Percentiles rank a stretch among this genome's conserved stretches.
These are phyloP conservation scores for Fagopyrum homotropicum DNA, from an alignment of 148 eudicot species.

Conservation along the genomic window DNA sequence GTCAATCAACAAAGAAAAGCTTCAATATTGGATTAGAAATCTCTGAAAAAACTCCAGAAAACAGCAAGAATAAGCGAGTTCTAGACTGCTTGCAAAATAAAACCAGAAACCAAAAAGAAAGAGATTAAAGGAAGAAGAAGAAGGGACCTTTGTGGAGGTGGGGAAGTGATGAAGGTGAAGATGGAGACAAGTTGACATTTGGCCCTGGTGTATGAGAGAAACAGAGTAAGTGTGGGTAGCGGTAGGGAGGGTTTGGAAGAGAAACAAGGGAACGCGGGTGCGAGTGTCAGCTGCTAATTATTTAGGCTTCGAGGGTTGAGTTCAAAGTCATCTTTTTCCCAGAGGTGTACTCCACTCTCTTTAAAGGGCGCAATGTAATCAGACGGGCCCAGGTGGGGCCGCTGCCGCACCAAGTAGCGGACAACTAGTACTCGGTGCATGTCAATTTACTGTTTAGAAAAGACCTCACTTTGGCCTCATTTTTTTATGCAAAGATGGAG, in stretches of 20 bases:
- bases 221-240: background rate
- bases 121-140: background rate
- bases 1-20: background rate
- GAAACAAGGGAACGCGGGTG: background rate
- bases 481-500: no score
- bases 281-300: background rate
- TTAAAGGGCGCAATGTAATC: no score
- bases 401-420: no score
- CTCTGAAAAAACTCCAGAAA: background rate
- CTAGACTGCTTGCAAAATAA: background rate
- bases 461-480: no score
- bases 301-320: no score
- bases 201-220: background rate
- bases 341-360: no score
- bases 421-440: no score
- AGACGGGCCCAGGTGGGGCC: no score
- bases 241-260: background rate
- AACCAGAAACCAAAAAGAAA: background rate
- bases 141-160: background rate
- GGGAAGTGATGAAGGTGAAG: slow-evolving; percentile 9
- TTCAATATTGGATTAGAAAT: background rate
- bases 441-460: no score
- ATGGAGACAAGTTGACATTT: slow-evolving; percentile 4
- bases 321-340: no score
- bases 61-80: background rate